phyloP scores from a whole-genome alignment of 2,329 filamentous ascomycete species.

The Fusarium udum region DNA sequence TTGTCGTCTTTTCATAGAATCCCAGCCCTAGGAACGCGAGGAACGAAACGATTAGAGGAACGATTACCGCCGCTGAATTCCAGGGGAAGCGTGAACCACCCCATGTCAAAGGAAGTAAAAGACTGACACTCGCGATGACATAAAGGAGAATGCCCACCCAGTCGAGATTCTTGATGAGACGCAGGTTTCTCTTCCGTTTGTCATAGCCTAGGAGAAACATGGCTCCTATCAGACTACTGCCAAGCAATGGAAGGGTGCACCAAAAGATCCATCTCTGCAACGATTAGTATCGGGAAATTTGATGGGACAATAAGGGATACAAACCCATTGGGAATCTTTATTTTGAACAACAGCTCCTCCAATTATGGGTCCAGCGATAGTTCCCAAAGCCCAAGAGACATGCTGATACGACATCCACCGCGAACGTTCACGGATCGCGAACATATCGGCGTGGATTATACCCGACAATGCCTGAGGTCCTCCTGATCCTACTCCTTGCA shows the following conservation, averaged over 20 bases:
- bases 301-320: not conserved
- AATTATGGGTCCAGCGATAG: constrained; percentile 49
- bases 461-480: constrained; percentile 48
- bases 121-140: constrained; percentile 30
- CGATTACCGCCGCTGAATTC: constrained; percentile 53
- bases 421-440: constrained; percentile 54
- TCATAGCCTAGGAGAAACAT: constrained; percentile 44
- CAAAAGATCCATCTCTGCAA: constrained; percentile 49
- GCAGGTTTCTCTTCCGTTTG: not conserved
- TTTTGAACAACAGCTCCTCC: constrained; percentile 36
- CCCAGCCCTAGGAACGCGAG: constrained; percentile 52
- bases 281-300: not conserved
- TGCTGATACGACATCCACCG: constrained; percentile 52
- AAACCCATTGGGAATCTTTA: constrained; percentile 37
- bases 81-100: constrained; percentile 35
- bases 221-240: constrained; percentile 34
- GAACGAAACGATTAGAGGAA: constrained; percentile 67
- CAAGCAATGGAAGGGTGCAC: constrained; percentile 48
- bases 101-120: constrained; percentile 32
- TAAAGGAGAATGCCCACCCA: constrained; percentile 71
- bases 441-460: constrained; percentile 51
- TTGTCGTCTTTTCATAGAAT: constrained; percentile 26
- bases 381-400: constrained; percentile 65
- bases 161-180: constrained; percentile 57
- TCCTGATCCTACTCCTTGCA: constrained; percentile 51